Percentiles rank a stretch among this genome's conserved stretches.
Evolutionary conservation across 2,329 filamentous ascomycete genomes (phyloP).

Genomic region (Trichophyton verrucosum): DNA sequence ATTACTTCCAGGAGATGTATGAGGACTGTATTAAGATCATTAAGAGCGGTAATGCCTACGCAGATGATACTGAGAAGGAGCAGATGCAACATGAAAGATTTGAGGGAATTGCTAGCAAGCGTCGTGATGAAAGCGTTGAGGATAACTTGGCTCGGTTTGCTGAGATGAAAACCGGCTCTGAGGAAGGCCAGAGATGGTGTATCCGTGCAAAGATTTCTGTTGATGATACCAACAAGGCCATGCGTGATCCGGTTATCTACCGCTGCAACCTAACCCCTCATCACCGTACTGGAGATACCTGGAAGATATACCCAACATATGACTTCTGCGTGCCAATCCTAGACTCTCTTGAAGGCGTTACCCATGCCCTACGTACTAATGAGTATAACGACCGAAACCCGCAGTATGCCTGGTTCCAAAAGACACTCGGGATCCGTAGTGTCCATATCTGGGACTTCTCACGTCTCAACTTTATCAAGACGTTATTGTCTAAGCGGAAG

Average conservation of each 20-base stretch:
- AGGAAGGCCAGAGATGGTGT: slow-evolving; percentile 72
- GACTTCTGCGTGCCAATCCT: slow-evolving; percentile 48
- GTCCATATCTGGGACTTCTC: slow-evolving; percentile 42
- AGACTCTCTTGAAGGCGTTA: slow-evolving; percentile 45
- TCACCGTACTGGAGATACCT: slow-evolving; percentile 50
- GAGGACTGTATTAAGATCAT: slow-evolving; percentile 75
- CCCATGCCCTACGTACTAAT: slow-evolving; percentile 45
- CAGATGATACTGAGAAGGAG: slow-evolving; percentile 85
- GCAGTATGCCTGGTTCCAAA: slow-evolving; percentile 40
- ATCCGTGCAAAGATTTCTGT: slow-evolving; percentile 89
- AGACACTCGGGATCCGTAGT: slow-evolving; percentile 34
- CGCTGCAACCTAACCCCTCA: slow-evolving; percentile 64
- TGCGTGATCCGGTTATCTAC: slow-evolving; percentile 96
- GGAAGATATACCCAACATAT: slow-evolving; percentile 54
- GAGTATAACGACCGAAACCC: slow-evolving; percentile 34
- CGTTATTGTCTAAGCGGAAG: slow-evolving; percentile 40
- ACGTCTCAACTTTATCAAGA: slow-evolving; percentile 41
- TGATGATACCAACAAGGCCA: slow-evolving; percentile 86
- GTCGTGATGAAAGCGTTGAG: slow-evolving; percentile 65
- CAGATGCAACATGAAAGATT: slow-evolving; percentile 75
- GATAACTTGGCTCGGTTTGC: slow-evolving; percentile 78
- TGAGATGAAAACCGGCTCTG: slow-evolving; percentile 80
- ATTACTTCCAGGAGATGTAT: slow-evolving; percentile 90
- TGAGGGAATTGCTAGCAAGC: slow-evolving; percentile 68
- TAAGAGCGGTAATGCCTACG: slow-evolving; percentile 76